Base-by-base conservation (phyloP, 2,329 filamentous ascomycete species). In the Aspergillus aculeatus region DNA sequence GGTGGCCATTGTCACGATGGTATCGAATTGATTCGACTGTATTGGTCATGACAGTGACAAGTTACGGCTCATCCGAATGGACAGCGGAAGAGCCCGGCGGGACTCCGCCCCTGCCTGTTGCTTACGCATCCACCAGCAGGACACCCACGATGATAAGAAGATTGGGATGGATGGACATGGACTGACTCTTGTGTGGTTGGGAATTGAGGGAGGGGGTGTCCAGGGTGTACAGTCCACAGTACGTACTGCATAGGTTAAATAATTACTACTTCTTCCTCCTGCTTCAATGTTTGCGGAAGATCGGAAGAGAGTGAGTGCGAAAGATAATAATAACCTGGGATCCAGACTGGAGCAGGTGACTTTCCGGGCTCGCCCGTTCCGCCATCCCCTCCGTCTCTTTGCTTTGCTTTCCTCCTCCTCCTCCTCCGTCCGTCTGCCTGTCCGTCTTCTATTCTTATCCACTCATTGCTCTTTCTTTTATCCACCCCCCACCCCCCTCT, bases 71-170 rank as follows among this genome's bases (percentile, higher is more conserved):
- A 52, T 65, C 58, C 60, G 56, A 63, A 38, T 58, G 50, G 57
- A 35, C 65, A 60, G 67, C 67, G 65, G 67, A 69, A 67, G 32
- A 62, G 62, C 56, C 65, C 66, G 66, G 67, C 67, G 67, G 67
- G 66, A 68, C 64, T 64, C 63, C 66, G 66, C 66, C 63, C 62
- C 57, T 58, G 19, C 48, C 24, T 50, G 32, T 53, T 41, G 7
- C 26, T 29, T 29, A 29, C 26, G 26, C 26, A 29, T 29, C 26
- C 26, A 29, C 26, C 9, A 29, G 26, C 2, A 29, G 26, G 26
- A 47, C 32, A 16, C 32, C 14, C 11, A 23, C 23, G 11, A 35
- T 10, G 32, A 35, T 35, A 35, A 35, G 32, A 35, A 35, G 12
- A 35, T 35, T 35, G 14, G 32, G 32, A 35, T 35, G 32, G 12